Conservation (phyloP, 1,284 basidiomycete genomes). For the Puccinia brachypodii region DNA sequence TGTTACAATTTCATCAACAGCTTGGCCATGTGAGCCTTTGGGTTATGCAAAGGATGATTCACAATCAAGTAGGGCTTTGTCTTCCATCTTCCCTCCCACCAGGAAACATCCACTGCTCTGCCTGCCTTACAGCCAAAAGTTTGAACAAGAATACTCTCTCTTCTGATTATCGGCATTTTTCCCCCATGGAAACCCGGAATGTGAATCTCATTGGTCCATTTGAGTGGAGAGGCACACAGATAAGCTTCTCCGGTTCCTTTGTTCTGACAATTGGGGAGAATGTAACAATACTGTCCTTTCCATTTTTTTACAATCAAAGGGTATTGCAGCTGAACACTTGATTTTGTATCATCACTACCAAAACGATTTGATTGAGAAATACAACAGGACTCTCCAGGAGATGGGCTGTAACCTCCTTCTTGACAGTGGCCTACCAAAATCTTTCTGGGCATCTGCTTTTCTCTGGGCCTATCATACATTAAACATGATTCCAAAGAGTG, state of each 20-base stretch:
- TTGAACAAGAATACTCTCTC: background rate
- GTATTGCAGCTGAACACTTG: background rate
- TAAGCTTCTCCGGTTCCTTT: background rate
- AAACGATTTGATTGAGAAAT: background rate
- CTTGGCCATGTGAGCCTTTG: background rate
- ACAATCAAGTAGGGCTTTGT: background rate
- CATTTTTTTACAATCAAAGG: background rate
- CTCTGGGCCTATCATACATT: background rate
- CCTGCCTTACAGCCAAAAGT: background rate
- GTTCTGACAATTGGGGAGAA: background rate
- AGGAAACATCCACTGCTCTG: background rate
- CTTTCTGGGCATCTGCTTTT: slow-evolving; percentile 14
- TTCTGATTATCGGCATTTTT: background rate
- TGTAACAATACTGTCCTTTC: background rate
- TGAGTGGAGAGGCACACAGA: background rate
- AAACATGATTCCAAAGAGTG: background rate
- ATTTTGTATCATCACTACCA: slow-evolving; percentile 16
- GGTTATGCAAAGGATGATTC: background rate
- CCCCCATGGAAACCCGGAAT: background rate
- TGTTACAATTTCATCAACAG: background rate
- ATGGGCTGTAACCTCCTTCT: background rate
- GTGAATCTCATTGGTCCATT: slow-evolving; percentile 1
- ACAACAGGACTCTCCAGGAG: background rate
- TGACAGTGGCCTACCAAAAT: background rate
- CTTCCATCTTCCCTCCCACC: background rate